Base-by-base conservation (phyloP, 2,329 filamentous ascomycete genomes). In the Exophiala bonariae region DNA sequence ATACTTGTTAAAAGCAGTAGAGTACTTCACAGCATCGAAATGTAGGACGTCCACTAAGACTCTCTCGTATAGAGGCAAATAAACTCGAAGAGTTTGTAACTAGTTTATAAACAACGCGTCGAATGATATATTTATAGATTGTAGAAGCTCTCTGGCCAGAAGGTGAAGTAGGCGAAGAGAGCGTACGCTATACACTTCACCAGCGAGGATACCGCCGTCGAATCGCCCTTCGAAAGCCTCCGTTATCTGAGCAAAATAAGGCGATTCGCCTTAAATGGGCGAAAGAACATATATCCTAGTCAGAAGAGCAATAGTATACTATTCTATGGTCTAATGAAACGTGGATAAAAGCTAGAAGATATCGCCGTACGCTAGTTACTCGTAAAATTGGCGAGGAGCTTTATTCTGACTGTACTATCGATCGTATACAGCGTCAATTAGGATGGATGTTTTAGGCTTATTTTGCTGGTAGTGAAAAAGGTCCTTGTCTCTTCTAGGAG, bases 391-490 rank as follows among this genome's bases (percentile, higher is more conserved):
- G 52, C 9, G 58, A 61, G 35, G 54, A 57, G 33, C 52, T 50
- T 18, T 53, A 61, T 49, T 45, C 42, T 9, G 59, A 49, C 37
- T 61, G 50, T 43, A 46, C 62, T 22, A 44, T 57, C 11, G 50
- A 61, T 14, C 50, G 47, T 18, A 16, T 55, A 22, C 47, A 56
- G 30, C 36, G 50, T n/a, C 58, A 58, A 41, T 26, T 41, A 17
- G 60, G 62, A 3, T 64, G 48, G 58, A 64, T 64, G 54, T 65
- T 66, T 42, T 66, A 49, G 56, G 62, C 52, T 10, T 60, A 50
- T 37, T 63, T 65, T 50, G 53, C 43, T 40, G 56, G 61, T 18
- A 28, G 14, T 26, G 34, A 31, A 6, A 63, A 62, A 51, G 61
- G 61, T 6, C 58, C 53, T 23, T 49, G 48, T 14, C 38, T 65